Conservation (phyloP, 225 moss, liverwort and hornwort species). For the Antitrichia curtipendula region DNA sequence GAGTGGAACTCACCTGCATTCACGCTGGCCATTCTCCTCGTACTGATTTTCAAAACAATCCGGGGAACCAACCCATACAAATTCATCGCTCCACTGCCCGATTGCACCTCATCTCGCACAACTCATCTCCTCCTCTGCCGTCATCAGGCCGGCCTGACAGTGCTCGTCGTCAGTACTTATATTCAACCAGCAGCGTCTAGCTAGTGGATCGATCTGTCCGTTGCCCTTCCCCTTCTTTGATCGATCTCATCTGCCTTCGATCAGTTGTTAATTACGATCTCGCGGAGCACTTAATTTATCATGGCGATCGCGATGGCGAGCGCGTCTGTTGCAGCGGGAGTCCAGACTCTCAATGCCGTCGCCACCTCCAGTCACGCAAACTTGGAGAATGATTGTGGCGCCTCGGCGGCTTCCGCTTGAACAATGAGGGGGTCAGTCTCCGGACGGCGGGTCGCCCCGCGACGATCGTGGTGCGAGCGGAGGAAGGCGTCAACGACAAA, state of each 20-base stretch:
- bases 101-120: background rate
- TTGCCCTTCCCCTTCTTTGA: background rate
- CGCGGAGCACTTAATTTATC: background rate
- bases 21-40: background rate
- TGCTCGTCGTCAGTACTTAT: background rate
- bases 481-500: background rate
- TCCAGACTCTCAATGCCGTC: background rate
- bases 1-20: background rate
- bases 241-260: background rate
- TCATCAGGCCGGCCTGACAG: background rate
- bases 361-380: background rate
- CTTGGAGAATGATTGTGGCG: background rate
- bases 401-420: background rate
- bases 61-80: background rate
- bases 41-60: background rate
- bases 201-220: background rate
- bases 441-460: background rate
- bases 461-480: slow-evolving; percentile 7
- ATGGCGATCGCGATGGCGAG: background rate
- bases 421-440: background rate
- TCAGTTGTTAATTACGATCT: background rate
- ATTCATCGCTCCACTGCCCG: background rate
- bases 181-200: background rate
- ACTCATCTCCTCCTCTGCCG: background rate
- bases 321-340: background rate